A percentile compares a stretch with the other conserved stretches of the same genome.
Conservation (phyloP, 2,329 filamentous ascomycete species). For the Aspergillus costaricaensis region DNA sequence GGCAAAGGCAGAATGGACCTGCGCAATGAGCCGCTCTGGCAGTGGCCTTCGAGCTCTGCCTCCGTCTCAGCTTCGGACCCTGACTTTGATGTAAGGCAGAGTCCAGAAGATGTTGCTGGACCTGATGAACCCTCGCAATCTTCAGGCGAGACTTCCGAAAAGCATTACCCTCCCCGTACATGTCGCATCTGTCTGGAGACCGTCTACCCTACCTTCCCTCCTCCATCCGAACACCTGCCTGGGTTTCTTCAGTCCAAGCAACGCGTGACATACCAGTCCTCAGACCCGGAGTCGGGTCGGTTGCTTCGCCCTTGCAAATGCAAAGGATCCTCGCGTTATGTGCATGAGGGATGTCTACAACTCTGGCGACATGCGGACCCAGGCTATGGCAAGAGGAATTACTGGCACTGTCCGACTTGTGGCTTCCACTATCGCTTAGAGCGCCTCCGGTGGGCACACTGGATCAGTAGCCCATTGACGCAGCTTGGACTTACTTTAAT, state of each 20-base stretch:
- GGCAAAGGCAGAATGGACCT: conserved; percentile 21
- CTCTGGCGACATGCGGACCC: conserved; percentile 78
- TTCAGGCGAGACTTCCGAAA: conserved; percentile 33
- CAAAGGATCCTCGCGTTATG: conserved; percentile 89
- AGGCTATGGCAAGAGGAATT: conserved; percentile 65
- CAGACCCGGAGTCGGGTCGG: conserved; percentile 71
- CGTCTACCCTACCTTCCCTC: conserved; percentile 62
- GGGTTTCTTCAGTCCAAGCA: conserved; percentile 59
- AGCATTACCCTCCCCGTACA: conserved; percentile 68
- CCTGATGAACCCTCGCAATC: conserved; percentile 17
- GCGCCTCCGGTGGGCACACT: conserved; percentile 72
- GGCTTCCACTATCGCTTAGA: conserved; percentile 78
- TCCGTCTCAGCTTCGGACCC: conserved; percentile 2
- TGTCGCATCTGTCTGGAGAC: conserved; percentile 89
- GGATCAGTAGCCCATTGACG: conserved; percentile 65
- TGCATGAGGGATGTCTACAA: conserved; percentile 87
- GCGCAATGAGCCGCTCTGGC: conserved; percentile 29
- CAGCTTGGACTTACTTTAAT: conserved; percentile 70
- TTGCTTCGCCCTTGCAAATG: conserved; percentile 89
- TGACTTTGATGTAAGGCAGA: conserved; percentile 11
- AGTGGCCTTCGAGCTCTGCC: conserved; percentile 23
- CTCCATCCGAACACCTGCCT: conserved; percentile 56
- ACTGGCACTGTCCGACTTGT: conserved; percentile 86
- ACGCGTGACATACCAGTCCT: conserved; percentile 70
- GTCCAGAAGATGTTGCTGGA: conserved; percentile 15